Conservation (phyloP, 2,329 filamentous ascomycete species). For the Claviceps sp. region DNA sequence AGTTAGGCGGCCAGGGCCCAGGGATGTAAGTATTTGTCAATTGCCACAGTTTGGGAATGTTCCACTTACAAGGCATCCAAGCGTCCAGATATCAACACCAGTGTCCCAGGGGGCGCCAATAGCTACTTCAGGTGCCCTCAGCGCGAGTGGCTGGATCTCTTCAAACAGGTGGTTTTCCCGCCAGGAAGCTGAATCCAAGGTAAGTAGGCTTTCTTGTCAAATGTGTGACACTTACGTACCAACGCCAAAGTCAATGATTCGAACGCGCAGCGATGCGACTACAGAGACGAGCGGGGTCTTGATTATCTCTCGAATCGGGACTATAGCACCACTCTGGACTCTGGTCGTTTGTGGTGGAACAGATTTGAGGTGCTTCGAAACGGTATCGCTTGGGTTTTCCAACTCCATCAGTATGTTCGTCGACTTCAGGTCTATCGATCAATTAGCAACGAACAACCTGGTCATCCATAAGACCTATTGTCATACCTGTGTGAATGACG, state of each 20-base stretch:
- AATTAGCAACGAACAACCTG: neutral
- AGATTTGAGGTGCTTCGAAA: neutral
- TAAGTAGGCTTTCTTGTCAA: neutral
- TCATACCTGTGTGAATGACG: neutral
- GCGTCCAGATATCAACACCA: constrained; percentile 11
- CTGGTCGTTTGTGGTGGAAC: neutral
- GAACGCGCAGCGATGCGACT: neutral
- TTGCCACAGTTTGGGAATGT: neutral
- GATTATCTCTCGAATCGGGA: neutral
- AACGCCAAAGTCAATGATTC: constrained; percentile 3
- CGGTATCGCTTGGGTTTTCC: neutral
- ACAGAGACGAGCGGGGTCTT: neutral
- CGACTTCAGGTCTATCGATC: neutral
- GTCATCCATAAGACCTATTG: too few relatives aligned
- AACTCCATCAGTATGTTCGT: constrained; percentile 1
- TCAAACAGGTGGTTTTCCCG: constrained; percentile 9
- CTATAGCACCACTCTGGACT: neutral
- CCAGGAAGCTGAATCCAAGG: neutral
- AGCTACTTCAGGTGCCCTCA: constrained; percentile 14
- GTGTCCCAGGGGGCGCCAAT: constrained; percentile 8
- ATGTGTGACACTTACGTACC: neutral
- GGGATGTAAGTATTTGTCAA: too few relatives aligned
- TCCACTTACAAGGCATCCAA: constrained; percentile 7
- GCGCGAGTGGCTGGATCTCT: constrained; percentile 11
- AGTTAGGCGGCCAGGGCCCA: too few relatives aligned